Percentiles rank a stretch among this genome's conserved stretches.
These are phyloP conservation scores for Thoreauomyces humboldtii DNA, from an alignment of 192 early-diverging fungal genomes.

Conservation along the genomic window DNA sequence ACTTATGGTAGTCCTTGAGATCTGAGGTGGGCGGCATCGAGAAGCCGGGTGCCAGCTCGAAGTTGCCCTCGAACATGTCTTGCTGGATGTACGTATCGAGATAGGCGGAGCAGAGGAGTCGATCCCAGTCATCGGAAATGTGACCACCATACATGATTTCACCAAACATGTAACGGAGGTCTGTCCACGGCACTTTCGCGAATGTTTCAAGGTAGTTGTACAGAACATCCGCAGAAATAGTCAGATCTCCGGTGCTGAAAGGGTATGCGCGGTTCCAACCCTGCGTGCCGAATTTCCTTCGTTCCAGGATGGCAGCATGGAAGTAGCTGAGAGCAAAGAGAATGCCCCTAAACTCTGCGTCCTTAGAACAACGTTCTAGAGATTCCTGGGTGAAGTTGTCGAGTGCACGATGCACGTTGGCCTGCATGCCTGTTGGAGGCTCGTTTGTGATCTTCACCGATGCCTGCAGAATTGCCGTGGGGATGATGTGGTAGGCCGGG, in stretches of 20 bases:
- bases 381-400: constrained; percentile 67
- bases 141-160: constrained; percentile 73
- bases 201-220: constrained; percentile 63
- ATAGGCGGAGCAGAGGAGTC: constrained; percentile 59
- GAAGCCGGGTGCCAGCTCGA: constrained; percentile 65
- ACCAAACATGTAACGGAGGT: constrained; percentile 65
- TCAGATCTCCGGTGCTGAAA: constrained; percentile 64
- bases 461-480: constrained; percentile 63
- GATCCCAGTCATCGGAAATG: constrained; percentile 68
- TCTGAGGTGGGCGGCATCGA: constrained; percentile 55
- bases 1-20: constrained; percentile 64
- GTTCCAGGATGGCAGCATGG: constrained; percentile 63
- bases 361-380: constrained; percentile 62
- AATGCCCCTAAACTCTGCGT: constrained; percentile 60
- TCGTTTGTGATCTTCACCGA: constrained; percentile 71
- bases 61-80: constrained; percentile 63
- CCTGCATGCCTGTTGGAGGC: constrained; percentile 68
- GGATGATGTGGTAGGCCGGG: constrained; percentile 60
- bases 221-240: constrained; percentile 60
- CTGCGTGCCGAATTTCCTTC: constrained; percentile 66
- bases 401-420: constrained; percentile 64
- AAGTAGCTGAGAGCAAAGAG: constrained; percentile 65
- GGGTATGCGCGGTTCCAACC: constrained; percentile 66
- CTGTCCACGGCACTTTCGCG: constrained; percentile 64
- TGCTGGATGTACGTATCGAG: constrained; percentile 57